A percentile compares a stretch with the other conserved stretches of the same genome.
Evolutionary conservation across 495 filamentous ascomycete species (phyloP).

Genomic region (Apiosordaria backusii): DNA sequence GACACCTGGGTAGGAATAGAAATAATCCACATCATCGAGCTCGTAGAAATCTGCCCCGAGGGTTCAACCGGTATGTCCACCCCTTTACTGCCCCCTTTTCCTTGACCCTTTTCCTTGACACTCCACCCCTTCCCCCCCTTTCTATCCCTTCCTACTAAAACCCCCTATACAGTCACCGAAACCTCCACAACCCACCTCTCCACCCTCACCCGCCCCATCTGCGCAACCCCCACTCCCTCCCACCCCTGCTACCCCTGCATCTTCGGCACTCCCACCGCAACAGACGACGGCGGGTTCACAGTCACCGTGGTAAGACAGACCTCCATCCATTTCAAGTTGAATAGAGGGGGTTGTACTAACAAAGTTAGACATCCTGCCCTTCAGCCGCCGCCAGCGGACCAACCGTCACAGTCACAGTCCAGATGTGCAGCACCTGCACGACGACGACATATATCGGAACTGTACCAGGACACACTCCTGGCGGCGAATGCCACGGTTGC

Average conservation of each 20-base stretch:
- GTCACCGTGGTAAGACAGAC: slow-evolving; percentile 31
- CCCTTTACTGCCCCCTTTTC: not conserved
- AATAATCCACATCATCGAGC: slow-evolving; percentile 34
- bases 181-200: slow-evolving; percentile 24
- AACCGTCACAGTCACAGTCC: slow-evolving; percentile 29
- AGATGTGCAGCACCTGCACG: slow-evolving; percentile 30
- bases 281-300: slow-evolving; percentile 30
- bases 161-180: slow-evolving; percentile 20
- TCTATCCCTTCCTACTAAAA: slow-evolving; percentile 7
- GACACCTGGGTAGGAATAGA: slow-evolving; percentile 38
- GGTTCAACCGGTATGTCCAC: slow-evolving; percentile 24
- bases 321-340: not conserved
- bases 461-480: slow-evolving; percentile 33
- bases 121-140: too few relatives aligned
- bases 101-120: not conserved
- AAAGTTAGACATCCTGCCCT: slow-evolving; percentile 25
- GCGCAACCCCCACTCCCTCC: slow-evolving; percentile 32
- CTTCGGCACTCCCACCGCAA: slow-evolving; percentile 19
- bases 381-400: slow-evolving; percentile 19
- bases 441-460: slow-evolving; percentile 28
- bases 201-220: slow-evolving; percentile 39
- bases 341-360: too few relatives aligned
- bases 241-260: slow-evolving; percentile 41
- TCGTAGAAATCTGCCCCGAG: slow-evolving; percentile 33
- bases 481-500: slow-evolving; percentile 31